phyloP scores from a whole-genome alignment of 2,329 filamentous ascomycete species.

The Fusarium irregulare region DNA sequence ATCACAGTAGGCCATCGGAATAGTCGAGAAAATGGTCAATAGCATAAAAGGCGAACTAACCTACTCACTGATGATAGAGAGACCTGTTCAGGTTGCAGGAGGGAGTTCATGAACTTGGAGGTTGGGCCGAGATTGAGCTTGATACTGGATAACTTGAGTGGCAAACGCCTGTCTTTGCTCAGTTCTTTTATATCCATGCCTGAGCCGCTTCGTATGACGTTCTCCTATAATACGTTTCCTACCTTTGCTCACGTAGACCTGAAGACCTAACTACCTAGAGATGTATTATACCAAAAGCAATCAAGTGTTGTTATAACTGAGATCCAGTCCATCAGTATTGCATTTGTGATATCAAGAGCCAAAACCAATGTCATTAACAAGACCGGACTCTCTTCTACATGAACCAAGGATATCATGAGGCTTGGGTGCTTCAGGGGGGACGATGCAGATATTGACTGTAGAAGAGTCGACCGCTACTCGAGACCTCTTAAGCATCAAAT shows the following conservation, averaged over 20 bases:
- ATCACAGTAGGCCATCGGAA: not conserved
- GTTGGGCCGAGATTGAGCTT: not conserved
- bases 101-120: not conserved
- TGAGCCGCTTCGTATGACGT: not conserved
- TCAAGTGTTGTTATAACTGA: not conserved
- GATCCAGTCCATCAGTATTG: not conserved
- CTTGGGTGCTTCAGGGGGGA: not conserved
- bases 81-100: not conserved
- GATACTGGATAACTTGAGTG: not conserved
- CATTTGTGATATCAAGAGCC: not conserved
- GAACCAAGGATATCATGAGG: not conserved
- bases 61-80: not conserved
- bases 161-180: not conserved
- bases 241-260: not conserved
- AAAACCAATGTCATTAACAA: not conserved
- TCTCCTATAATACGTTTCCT: not conserved
- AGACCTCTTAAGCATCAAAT: fast-evolving
- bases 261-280: not conserved
- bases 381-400: not conserved
- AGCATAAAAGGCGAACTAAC: not conserved
- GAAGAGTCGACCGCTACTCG: not conserved
- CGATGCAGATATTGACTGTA: not conserved
- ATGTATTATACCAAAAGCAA: not conserved
- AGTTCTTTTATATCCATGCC: not conserved
- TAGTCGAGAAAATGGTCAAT: not conserved